Base-by-base conservation (phyloP, 441 rosid species). In the Pelargonium australe region DNA sequence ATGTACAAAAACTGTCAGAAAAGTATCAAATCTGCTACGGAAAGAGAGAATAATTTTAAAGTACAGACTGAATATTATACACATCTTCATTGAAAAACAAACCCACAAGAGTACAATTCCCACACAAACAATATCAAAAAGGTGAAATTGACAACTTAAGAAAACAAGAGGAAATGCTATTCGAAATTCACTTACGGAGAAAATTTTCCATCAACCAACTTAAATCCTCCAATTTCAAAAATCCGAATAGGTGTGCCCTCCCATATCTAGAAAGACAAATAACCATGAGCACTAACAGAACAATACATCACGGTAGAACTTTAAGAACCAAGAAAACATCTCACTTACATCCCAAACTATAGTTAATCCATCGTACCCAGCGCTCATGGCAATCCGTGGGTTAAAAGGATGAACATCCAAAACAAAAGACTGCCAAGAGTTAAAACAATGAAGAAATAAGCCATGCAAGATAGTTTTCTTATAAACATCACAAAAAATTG, bases 341-440 rank as follows among this genome's bases (percentile, higher is more conserved):
- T 5, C 66, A 64, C 99, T 89, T 84, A 96, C 99, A 87, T 96
- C 99, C 98, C 99, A 96, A 68, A 96, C 86, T 69, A 96, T 96
- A 34, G 96, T 88, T 82, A 80, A 85, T 71, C 99, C 99, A 83
- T 96, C 99, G 80, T 96, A 96, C 71, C 99, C 99, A 76, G 98
- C 97, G 80, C 98, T 96, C 99, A 96, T 96, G 67, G 98, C 99
- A 70, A 96, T 88, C 79, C 98, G 89, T 2, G 97, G 97, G 77
- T 96, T 93, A 85, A 87, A 91, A 75, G 99, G 99, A 79, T 96
- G 99, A 79, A 93, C 96, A 73, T 96, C 99, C 82, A 96, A 83
- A 77, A 96, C 99, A 84, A 91, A 96, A 25, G 99, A 91, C 99
- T 96, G 81, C 74, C 80, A 80, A 68, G 45, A 77, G 73, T 25